A percentile compares a stretch with the other conserved stretches of the same genome.
Conservation (phyloP, 1,284 basidiomycete genomes). For the Mycosarcoma mackinlayi region DNA sequence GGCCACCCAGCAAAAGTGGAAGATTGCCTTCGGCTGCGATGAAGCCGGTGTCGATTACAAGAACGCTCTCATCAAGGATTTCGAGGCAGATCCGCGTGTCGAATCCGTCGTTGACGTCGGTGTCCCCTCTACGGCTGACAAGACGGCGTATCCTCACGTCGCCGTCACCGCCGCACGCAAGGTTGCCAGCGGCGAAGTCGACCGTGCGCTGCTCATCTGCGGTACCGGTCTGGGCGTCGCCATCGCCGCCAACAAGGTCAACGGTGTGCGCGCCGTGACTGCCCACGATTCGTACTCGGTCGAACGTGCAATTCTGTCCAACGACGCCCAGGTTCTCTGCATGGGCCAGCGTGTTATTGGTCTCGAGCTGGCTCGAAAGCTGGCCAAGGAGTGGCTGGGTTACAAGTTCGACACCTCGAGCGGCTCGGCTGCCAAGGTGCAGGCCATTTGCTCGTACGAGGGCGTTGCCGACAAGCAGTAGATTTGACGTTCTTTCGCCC, state of each 20-base stretch:
- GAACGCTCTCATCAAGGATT: conserved; percentile 54
- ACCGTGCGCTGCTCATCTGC: conserved; percentile 70
- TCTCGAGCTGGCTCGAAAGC: conserved; percentile 69
- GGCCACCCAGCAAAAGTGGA: conserved; percentile 46
- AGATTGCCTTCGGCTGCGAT: conserved; percentile 52
- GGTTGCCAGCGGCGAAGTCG: conserved; percentile 69
- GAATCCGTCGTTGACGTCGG: conserved; percentile 56
- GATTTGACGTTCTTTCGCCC: background rate
- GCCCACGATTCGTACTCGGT: conserved; percentile 71
- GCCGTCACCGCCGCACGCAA: conserved; percentile 70
- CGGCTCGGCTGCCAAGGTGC: conserved; percentile 70
- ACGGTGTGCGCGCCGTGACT: conserved; percentile 69
- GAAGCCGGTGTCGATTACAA: conserved; percentile 62
- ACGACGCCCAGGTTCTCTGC: conserved; percentile 71
- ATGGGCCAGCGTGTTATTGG: conserved; percentile 71
- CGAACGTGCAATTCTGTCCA: conserved; percentile 70
- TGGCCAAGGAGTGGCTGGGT: conserved; percentile 70
- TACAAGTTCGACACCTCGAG: conserved; percentile 69
- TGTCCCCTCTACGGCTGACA: conserved; percentile 54
- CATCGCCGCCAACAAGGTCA: conserved; percentile 69
- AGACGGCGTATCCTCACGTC: conserved; percentile 70
- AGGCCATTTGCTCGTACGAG: conserved; percentile 66
- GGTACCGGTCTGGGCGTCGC: conserved; percentile 71
- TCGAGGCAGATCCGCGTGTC: conserved; percentile 56
- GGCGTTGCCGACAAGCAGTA: conserved; percentile 46